These are phyloP conservation scores for Carnegiea gigantea DNA, from an alignment of 179 eudicot species.

Conservation along the genomic window DNA sequence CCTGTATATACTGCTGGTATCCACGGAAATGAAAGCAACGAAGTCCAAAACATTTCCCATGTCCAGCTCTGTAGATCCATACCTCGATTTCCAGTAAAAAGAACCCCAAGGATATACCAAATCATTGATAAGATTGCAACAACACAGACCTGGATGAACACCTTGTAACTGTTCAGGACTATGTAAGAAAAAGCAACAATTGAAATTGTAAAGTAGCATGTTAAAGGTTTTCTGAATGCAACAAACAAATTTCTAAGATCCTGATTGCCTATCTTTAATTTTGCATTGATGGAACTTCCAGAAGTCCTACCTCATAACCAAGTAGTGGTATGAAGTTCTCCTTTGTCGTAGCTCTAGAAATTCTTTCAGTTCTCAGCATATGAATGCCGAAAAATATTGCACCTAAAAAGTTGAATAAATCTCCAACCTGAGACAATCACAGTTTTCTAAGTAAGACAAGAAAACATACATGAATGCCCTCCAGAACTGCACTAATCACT, in stretches of 20 bases:
- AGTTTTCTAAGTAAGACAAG: not conserved
- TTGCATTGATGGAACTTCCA: not conserved
- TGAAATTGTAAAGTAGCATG: not conserved
- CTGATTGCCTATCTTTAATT: not conserved
- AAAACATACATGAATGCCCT: not conserved
- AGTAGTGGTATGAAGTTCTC: slow-evolving; percentile 50
- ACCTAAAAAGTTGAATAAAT: slow-evolving; percentile 51
- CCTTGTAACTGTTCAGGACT: slow-evolving; percentile 5
- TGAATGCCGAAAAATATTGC: slow-evolving; percentile 58
- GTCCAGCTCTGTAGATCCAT: slow-evolving; percentile 26
- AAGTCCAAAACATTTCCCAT: slow-evolving; percentile 37
- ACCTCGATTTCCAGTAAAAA: slow-evolving; percentile 20
- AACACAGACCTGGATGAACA: slow-evolving; percentile 39
- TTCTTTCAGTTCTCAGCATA: slow-evolving; percentile 57
- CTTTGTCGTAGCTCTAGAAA: slow-evolving; percentile 43
- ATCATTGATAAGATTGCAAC: slow-evolving; percentile 42
- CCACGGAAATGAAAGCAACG: slow-evolving; percentile 57
- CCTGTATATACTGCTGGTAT: slow-evolving; percentile 76
- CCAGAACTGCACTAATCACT: not conserved
- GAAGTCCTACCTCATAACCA: slow-evolving; percentile 48
- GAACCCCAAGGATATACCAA: slow-evolving; percentile 44
- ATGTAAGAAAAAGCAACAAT: not conserved
- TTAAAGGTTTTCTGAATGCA: not conserved
- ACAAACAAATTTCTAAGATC: not conserved
- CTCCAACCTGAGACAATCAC: slow-evolving; percentile 46